phyloP scores from a whole-genome alignment of 2,329 filamentous ascomycete genomes.

The Periconia sp. region DNA sequence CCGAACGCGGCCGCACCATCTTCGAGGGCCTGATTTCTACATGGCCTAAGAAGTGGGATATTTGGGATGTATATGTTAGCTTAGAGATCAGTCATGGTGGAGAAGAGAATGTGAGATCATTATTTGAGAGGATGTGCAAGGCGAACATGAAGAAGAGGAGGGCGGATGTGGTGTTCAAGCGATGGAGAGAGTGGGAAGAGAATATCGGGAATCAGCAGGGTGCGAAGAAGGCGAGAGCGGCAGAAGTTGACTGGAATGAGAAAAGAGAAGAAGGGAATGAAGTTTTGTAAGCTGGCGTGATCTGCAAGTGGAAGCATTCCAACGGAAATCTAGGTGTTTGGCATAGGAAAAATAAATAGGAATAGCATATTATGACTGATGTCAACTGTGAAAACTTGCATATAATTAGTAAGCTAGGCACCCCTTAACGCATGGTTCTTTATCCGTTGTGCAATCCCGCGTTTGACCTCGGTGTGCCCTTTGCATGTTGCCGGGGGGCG shows the following conservation, averaged over 20 bases:
- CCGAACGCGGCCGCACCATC: conserved; percentile 91
- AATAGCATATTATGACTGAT: no score
- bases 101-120: conserved; percentile 68
- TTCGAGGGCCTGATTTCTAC: conserved; percentile 86
- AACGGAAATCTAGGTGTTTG: no score
- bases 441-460: no score
- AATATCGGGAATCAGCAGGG: conserved; percentile 70
- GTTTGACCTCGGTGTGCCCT: no score
- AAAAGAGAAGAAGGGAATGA: conserved; percentile 26
- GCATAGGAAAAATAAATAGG: no score
- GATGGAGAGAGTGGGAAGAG: conserved; percentile 90
- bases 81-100: conserved; percentile 71
- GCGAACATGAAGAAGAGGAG: conserved; percentile 76
- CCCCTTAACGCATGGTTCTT: no score
- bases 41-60: conserved; percentile 86
- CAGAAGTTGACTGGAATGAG: conserved; percentile 74
- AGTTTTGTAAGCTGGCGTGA: no score
- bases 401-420: no score
- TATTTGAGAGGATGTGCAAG: conserved; percentile 80
- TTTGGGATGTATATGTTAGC: conserved; percentile 92
- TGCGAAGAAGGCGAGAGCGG: conserved; percentile 71
- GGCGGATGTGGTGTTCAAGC: conserved; percentile 86
- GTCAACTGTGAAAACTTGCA: no score
- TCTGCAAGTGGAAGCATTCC: no score
- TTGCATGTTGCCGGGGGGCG: no score